Percentiles rank a stretch among this genome's conserved stretches.
phyloP scores from a whole-genome alignment of 495 filamentous ascomycete species.

The Oidiodendron maius region DNA sequence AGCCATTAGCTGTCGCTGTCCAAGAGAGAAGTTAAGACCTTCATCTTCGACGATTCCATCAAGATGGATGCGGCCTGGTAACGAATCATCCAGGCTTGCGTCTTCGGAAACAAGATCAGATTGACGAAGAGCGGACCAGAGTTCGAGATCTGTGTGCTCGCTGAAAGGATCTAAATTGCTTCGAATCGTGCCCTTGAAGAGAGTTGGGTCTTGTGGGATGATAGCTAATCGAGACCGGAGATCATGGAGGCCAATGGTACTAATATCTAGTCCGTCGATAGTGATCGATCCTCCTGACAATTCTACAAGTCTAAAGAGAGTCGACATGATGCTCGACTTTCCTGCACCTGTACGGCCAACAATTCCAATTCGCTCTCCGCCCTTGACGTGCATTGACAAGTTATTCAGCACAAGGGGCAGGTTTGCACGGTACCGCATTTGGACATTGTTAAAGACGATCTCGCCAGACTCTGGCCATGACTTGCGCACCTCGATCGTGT shows the following conservation, averaged over 20 bases:
- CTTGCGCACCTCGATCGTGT: slow-evolving; percentile 57
- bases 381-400: slow-evolving; percentile 67
- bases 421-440: slow-evolving; percentile 84
- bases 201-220: slow-evolving; percentile 93
- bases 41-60: slow-evolving; percentile 88
- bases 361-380: slow-evolving; percentile 88
- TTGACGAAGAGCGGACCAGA: slow-evolving; percentile 82
- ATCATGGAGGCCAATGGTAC: slow-evolving; percentile 75
- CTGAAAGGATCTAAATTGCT: slow-evolving; percentile 90
- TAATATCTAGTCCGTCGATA: slow-evolving; percentile 89
- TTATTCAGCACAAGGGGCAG: slow-evolving; percentile 81
- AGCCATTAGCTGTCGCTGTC: slow-evolving; percentile 93
- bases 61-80: slow-evolving; percentile 61
- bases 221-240: slow-evolving; percentile 85
- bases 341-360: slow-evolving; percentile 92
- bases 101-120: slow-evolving; percentile 61
- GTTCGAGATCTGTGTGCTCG: slow-evolving; percentile 78
- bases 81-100: slow-evolving; percentile 34
- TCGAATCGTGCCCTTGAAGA: slow-evolving; percentile 88
- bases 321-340: slow-evolving; percentile 91
- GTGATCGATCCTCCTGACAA: slow-evolving; percentile 75
- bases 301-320: slow-evolving; percentile 86
- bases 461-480: slow-evolving; percentile 81
- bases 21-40: slow-evolving; percentile 92
- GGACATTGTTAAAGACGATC: slow-evolving; percentile 76